Conservation (phyloP, 345 rosid genomes). For the Citrus maxima region DNA sequence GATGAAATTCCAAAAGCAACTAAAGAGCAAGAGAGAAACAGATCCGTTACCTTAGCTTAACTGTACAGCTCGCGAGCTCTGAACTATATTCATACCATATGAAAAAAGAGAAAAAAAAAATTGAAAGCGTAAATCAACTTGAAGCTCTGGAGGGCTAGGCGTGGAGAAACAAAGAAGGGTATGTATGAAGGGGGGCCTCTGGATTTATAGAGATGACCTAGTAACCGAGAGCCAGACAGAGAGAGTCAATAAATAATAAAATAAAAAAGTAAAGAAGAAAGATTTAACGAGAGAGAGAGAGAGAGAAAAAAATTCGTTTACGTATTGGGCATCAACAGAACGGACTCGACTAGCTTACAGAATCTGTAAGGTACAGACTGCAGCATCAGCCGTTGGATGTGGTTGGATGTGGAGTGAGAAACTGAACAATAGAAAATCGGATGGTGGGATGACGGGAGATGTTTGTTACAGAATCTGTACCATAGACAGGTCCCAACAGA, state of each 20-base stretch:
- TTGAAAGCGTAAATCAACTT: background rate
- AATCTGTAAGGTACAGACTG: too few relatives aligned
- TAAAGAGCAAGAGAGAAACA: background rate
- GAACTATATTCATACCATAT: background rate
- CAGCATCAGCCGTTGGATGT: too few relatives aligned
- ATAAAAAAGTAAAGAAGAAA: conserved; percentile 17
- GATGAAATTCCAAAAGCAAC: background rate
- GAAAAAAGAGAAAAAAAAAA: background rate
- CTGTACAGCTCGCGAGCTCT: conserved; percentile 26
- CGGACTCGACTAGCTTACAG: too few relatives aligned
- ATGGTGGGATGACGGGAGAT: too few relatives aligned
- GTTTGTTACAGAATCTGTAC: too few relatives aligned
- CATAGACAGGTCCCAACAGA: too few relatives aligned
- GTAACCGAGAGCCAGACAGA: background rate
- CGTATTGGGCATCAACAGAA: conserved; percentile 6
- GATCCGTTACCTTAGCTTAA: conserved; percentile 22
- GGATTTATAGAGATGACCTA: conserved; percentile 26
- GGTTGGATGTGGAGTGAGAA: too few relatives aligned
- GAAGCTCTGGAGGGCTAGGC: background rate
- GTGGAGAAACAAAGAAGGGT: background rate
- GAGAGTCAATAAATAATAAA: conserved; percentile 18
- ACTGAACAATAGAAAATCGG: too few relatives aligned
- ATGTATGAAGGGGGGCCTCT: background rate
- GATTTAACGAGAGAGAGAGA: conserved; percentile 8
- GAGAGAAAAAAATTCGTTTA: background rate